Conservation (phyloP, 352 stramenopile genomes). For the Aphanomyces astaci region DNA sequence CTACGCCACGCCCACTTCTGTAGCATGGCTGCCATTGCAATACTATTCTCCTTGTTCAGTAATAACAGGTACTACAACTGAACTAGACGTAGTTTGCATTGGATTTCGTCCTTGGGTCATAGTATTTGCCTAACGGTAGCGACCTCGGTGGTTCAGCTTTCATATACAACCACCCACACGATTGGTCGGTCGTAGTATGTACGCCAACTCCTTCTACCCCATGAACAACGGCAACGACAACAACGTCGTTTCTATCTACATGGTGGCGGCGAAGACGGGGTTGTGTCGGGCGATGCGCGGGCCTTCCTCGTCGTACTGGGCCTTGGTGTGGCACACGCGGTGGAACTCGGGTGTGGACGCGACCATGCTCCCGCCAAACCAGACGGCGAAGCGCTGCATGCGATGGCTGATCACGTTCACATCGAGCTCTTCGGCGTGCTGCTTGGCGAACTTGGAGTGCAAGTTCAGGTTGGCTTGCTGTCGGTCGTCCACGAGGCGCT, state of each 20-base stretch:
- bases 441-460: constrained; percentile 54
- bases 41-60: too few relatives aligned
- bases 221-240: not conserved
- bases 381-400: constrained; percentile 93
- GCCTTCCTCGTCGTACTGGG: constrained; percentile 94
- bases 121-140: too few relatives aligned
- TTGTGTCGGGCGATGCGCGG: constrained; percentile 92
- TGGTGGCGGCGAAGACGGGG: constrained; percentile 90
- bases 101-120: too few relatives aligned
- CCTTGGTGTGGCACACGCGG: constrained; percentile 93
- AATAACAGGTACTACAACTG: too few relatives aligned
- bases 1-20: too few relatives aligned
- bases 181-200: too few relatives aligned
- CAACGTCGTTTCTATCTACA: constrained; percentile 46
- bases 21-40: too few relatives aligned
- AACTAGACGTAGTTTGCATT: too few relatives aligned
- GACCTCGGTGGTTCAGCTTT: too few relatives aligned
- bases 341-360: constrained; percentile 93
- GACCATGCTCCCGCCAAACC: constrained; percentile 92
- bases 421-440: constrained; percentile 71
- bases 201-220: not conserved
- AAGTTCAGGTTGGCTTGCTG: constrained; percentile 82
- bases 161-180: too few relatives aligned
- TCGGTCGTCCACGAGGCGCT: constrained; percentile 85
- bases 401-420: constrained; percentile 93